phyloP scores from a whole-genome alignment of 805 yeast genomes.

The Yamadazyma akitaensis region DNA sequence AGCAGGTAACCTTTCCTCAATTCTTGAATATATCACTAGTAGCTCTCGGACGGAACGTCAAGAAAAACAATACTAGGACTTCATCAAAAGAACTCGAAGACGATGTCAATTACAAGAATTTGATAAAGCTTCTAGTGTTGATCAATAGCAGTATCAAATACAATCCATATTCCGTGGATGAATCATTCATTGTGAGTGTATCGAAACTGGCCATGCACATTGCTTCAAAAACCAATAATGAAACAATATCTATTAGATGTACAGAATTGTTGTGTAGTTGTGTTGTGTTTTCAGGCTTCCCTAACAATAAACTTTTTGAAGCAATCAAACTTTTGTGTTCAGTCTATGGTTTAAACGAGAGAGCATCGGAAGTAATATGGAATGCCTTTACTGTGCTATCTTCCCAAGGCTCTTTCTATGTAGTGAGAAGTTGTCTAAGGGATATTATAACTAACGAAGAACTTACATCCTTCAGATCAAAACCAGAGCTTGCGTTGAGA shows the following conservation, averaged over 20 bases:
- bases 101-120: constrained; percentile 13
- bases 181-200: constrained; percentile 26
- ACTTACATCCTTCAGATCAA: constrained; percentile 3
- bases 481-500: constrained; percentile 5
- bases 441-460: constrained; percentile 13
- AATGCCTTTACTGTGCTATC: constrained; percentile 37
- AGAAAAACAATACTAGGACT: constrained; percentile 7
- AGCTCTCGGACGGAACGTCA: constrained; percentile 12
- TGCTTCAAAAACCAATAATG: constrained; percentile 38
- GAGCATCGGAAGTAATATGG: constrained; percentile 34
- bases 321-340: constrained; percentile 47
- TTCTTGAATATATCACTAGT: constrained; percentile 15
- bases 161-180: constrained; percentile 46
- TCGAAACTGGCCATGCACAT: constrained; percentile 34
- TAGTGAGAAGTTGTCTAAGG: constrained; percentile 9
- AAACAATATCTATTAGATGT: constrained; percentile 32
- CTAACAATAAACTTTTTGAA: constrained; percentile 32
- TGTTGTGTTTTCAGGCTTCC: constrained; percentile 46
- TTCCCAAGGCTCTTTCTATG: constrained; percentile 30
- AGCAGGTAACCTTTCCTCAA: constrained; percentile 20
- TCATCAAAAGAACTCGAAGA: constrained; percentile 4
- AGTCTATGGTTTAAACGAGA: constrained; percentile 32
- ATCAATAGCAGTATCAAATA: constrained; percentile 45
- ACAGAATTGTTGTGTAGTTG: constrained; percentile 42
- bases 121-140: constrained; percentile 27